Conservation (phyloP, 345 rosid genomes). For the Acer campestre region DNA sequence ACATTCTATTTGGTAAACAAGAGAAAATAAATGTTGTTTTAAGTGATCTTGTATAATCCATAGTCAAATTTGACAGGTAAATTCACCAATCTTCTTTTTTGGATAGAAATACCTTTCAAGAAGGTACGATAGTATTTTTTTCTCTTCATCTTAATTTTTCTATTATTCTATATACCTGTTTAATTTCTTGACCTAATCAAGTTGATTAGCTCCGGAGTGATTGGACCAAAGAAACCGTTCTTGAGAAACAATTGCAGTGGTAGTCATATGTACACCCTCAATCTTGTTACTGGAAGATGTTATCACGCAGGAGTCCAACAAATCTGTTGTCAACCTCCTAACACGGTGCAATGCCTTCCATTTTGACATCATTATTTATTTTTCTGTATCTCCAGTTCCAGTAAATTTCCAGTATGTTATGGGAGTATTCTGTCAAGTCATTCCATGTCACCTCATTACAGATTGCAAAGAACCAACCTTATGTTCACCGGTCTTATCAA, state of each 20-base stretch:
- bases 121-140: not conserved
- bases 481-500: not conserved
- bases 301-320: not conserved
- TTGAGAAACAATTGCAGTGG: not conserved
- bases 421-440: not conserved
- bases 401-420: not conserved
- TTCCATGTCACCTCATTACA: not conserved
- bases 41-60: not conserved
- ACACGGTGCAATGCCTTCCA: not conserved
- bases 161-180: too few relatives aligned
- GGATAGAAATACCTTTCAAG: not conserved
- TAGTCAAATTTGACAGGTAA: not conserved
- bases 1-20: not conserved
- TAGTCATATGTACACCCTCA: not conserved
- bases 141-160: not conserved
- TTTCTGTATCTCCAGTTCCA: not conserved
- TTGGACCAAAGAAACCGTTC: not conserved
- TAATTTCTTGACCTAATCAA: not conserved
- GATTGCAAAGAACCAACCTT: not conserved
- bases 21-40: not conserved
- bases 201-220: not conserved
- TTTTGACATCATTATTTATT: not conserved
- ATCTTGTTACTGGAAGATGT: not conserved
- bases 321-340: not conserved
- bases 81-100: not conserved